Conservation (phyloP, 1,139 yeast genomes). For the Candida mesenterica region DNA sequence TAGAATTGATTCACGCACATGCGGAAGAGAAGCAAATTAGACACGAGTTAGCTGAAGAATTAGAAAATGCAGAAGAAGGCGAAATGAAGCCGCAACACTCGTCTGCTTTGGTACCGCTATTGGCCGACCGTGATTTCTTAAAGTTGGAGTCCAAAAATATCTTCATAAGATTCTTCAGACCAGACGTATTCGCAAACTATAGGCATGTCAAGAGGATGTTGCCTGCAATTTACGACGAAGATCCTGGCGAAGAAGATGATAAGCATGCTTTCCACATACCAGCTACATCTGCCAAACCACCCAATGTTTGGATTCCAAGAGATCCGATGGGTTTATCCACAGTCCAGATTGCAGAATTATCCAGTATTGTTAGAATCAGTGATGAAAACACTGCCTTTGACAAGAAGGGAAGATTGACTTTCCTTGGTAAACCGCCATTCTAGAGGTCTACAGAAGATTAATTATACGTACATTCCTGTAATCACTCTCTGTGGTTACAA, state of each 20-base stretch:
- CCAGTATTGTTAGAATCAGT: slow-evolving; percentile 49
- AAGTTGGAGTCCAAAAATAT: slow-evolving; percentile 26
- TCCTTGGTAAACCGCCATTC: slow-evolving; percentile 60
- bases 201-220: slow-evolving; percentile 52
- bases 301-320: slow-evolving; percentile 82
- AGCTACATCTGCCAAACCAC: slow-evolving; percentile 61
- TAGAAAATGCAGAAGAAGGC: slow-evolving; percentile 14
- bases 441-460: slow-evolving; percentile 1
- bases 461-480: too few species aligned
- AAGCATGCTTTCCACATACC: slow-evolving; percentile 65
- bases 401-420: slow-evolving; percentile 54
- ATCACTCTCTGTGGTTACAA: too few species aligned
- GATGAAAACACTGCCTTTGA: slow-evolving; percentile 67
- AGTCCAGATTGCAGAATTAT: slow-evolving; percentile 51
- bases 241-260: slow-evolving; percentile 29
- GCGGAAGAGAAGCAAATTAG: slow-evolving; percentile 22
- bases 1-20: slow-evolving; percentile 15
- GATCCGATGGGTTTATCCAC: slow-evolving; percentile 82
- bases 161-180: slow-evolving; percentile 54
- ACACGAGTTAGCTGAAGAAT: slow-evolving; percentile 22
- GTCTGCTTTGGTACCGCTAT: slow-evolving; percentile 33
- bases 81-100: slow-evolving; percentile 11
- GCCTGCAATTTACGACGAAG: slow-evolving; percentile 47
- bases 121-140: slow-evolving; percentile 55
- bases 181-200: slow-evolving; percentile 62